Evolutionary conservation across 2,329 filamentous ascomycete genomes (phyloP), one percentile per base, ranked within the genome.

Genomic region (Fusarium sp.): DNA sequence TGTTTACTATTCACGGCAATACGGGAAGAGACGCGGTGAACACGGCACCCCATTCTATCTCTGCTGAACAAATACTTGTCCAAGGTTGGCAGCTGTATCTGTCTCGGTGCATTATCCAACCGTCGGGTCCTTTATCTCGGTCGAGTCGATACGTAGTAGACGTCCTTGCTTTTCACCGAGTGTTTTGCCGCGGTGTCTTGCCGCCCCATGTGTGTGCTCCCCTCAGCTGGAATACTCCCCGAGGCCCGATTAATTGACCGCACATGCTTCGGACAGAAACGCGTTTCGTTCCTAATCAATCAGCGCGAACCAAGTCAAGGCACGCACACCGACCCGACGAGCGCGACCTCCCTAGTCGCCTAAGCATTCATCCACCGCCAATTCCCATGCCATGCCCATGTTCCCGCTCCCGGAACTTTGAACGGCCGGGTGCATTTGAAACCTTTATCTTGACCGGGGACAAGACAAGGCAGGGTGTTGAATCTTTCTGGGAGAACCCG

Each of bases 351-450:
- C 38, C 38, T 12, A 12, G 38, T 57, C 54, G 54, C 54, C 54
- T 25, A 58, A 38, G 54, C 25, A 58, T 58, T 58, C 54, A 58
- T 58, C 54, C 54, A 58, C 32, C 54, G 32, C n/a, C 33, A 25
- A 35, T 37, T 35, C 54, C 27, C 11, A 15, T 25, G 9, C 17
- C 15, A 17, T 9, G n/a, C 50, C 27, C 50, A 20, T 52, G 27
- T 32, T 35, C 47, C 47, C 47, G 47, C 47, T 52, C 47, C 25
- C 47, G 47, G 47, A 52, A 52, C 47, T 52, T 30, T 30, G 15
- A 52, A 52, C n/a, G 68, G 58, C 64, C 61, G 63, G 38, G 20
- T 63, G 52, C 68, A 66, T 66, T 57, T 72, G 71, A 73, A 74
- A 74, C 71, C 58, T 65, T 65, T 43, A 54, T 73, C 35, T 72